Conservation (phyloP, 129 eudicot species). For the Cynara cardunculus region DNA sequence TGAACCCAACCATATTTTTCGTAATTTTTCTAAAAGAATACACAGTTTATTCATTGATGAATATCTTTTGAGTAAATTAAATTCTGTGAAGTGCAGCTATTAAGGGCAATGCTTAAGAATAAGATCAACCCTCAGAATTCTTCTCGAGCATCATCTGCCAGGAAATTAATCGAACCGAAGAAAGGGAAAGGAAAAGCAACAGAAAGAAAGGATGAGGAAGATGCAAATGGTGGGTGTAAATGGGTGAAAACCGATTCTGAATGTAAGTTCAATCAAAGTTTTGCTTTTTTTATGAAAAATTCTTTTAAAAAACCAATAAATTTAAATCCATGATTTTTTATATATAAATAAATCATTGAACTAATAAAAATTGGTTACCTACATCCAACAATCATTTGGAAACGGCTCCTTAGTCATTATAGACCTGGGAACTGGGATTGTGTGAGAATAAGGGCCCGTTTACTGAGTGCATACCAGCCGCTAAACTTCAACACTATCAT, state of each 20-base stretch:
- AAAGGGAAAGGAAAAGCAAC: slow-evolving; percentile 39
- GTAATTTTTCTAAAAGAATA: neutral
- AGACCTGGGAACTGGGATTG: too few species aligned
- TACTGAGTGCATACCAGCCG: too few species aligned
- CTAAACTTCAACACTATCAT: too few species aligned
- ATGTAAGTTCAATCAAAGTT: slow-evolving; percentile 68
- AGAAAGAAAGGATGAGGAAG: slow-evolving; percentile 40
- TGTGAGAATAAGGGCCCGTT: too few species aligned
- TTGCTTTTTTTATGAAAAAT: too few species aligned
- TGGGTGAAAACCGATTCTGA: slow-evolving; percentile 98
- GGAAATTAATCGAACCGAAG: slow-evolving; percentile 40
- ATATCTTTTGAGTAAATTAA: neutral
- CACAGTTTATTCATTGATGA: neutral
- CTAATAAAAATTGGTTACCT: neutral
- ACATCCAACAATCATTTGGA: neutral
- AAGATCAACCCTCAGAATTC: slow-evolving; percentile 53
- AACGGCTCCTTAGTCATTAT: too few species aligned
- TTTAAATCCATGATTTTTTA: too few species aligned
- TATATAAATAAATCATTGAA: neutral
- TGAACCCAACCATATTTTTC: neutral
- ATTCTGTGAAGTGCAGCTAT: slow-evolving; percentile 41
- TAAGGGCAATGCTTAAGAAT: slow-evolving; percentile 84
- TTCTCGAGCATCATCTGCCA: slow-evolving; percentile 46
- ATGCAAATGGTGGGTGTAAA: slow-evolving; percentile 48
- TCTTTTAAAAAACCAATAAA: too few species aligned